These are phyloP conservation scores for Termitomyces sp. DNA, from an alignment of 768 basidiomycete species.

Conservation along the genomic window DNA sequence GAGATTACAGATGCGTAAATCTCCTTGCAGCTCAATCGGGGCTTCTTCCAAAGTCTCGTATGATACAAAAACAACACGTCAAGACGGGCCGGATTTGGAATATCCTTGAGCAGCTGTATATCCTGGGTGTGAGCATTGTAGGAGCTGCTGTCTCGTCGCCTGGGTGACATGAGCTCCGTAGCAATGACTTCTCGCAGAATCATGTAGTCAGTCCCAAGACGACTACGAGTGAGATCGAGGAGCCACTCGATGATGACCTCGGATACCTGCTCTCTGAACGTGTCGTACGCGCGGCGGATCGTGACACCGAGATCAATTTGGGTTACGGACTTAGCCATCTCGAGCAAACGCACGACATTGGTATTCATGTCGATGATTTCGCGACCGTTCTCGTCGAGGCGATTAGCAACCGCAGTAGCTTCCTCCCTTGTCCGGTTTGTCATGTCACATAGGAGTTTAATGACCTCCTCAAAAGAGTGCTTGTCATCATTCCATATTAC, in stretches of 20 bases:
- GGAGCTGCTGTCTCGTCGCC: slow-evolving; percentile 45
- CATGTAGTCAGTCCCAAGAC: slow-evolving; percentile 60
- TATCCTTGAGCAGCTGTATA: slow-evolving; percentile 32
- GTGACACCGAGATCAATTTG: slow-evolving; percentile 92
- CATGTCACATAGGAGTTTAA: slow-evolving; percentile 60
- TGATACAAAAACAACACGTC: slow-evolving; percentile 81
- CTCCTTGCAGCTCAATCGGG: slow-evolving; percentile 74
- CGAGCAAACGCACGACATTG: slow-evolving; percentile 49
- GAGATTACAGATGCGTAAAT: slow-evolving; percentile 73
- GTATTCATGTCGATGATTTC: slow-evolving; percentile 77
- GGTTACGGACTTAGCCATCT: slow-evolving; percentile 70
- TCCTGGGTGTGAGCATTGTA: slow-evolving; percentile 33
- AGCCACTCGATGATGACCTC: slow-evolving; percentile 85
- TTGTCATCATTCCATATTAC: slow-evolving; percentile 97
- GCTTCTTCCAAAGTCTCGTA: slow-evolving; percentile 79
- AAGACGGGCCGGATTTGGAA: slow-evolving; percentile 53
- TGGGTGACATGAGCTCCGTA: slow-evolving; percentile 56
- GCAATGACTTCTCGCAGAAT: slow-evolving; percentile 71
- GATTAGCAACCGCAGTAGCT: slow-evolving; percentile 47
- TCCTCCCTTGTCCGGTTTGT: slow-evolving; percentile 49
- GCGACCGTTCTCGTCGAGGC: slow-evolving; percentile 75
- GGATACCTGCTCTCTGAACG: slow-evolving; percentile 81
- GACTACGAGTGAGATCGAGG: slow-evolving; percentile 68
- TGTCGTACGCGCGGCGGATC: slow-evolving; percentile 80
- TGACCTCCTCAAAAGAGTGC: slow-evolving; percentile 87